Evolutionary conservation across 1,284 basidiomycete species (phyloP).

Genomic region (Fomitopsis schrenkii): DNA sequence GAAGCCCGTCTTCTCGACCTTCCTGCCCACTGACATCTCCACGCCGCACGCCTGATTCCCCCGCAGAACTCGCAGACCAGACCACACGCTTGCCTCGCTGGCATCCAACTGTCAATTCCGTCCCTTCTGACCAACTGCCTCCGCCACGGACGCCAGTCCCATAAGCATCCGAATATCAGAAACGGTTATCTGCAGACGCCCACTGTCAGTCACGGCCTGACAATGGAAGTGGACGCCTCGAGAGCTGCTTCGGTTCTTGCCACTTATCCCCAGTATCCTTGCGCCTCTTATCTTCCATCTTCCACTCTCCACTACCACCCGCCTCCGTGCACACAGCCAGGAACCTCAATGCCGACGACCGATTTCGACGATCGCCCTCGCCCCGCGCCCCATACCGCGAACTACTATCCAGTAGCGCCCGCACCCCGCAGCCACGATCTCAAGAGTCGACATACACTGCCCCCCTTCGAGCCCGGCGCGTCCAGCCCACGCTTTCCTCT

Average conservation of each 20-base stretch:
- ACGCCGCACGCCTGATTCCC: conserved; percentile 1
- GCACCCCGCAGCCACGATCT: not conserved
- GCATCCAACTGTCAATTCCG: conserved; percentile 4
- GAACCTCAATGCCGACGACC: conserved; percentile 14
- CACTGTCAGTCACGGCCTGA: conserved; percentile 13
- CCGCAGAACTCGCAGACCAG: not conserved
- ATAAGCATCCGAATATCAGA: conserved; percentile 17
- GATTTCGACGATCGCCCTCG: conserved; percentile 18
- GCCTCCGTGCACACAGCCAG: conserved; percentile 17
- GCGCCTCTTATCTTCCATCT: conserved; percentile 21
- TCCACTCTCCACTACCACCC: conserved; percentile 19
- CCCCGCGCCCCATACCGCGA: conserved; percentile 27
- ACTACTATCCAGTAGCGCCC: conserved; percentile 29
- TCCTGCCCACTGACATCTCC: not conserved
- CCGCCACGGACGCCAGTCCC: conserved; percentile 13
- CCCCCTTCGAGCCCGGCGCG: not conserved
- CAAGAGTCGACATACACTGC: not conserved
- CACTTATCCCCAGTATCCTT: conserved; percentile 17
- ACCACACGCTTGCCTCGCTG: conserved; percentile 1
- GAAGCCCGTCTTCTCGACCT: conserved; percentile 1
- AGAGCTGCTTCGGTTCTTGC: conserved; percentile 21
- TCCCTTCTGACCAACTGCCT: conserved; percentile 1
- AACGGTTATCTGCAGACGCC: conserved; percentile 22
- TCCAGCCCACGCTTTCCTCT: conserved; percentile 12
- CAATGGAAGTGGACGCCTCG: conserved; percentile 28